A percentile compares a stretch with the other conserved stretches of the same genome.
These are phyloP conservation scores for Gossypium ekmanianum DNA, from an alignment of 345 rosid species.

Conservation along the genomic window DNA sequence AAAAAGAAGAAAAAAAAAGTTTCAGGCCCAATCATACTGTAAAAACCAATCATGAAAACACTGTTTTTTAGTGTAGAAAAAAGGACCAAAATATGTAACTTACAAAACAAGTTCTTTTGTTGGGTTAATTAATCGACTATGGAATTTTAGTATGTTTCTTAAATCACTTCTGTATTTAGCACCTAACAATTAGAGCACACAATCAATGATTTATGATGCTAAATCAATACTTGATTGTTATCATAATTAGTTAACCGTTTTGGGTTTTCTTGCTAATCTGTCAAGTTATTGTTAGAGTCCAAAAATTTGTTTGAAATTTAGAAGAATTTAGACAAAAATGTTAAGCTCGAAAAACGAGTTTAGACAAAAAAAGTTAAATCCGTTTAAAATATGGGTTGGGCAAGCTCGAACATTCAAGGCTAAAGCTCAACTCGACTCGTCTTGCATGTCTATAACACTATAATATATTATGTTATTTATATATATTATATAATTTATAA, in stretches of 20 bases:
- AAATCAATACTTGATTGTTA: not conserved
- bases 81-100: slow-evolving; percentile 3
- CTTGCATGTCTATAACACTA: too few species aligned
- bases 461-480: too few species aligned
- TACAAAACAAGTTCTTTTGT: slow-evolving; percentile 13
- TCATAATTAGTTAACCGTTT: not conserved
- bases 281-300: too few species aligned
- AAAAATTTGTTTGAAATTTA: too few species aligned
- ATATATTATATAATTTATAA: too few species aligned
- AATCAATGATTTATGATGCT: not conserved
- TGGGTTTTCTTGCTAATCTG: too few species aligned
- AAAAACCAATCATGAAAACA: not conserved
- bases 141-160: not conserved
- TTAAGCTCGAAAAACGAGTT: too few species aligned
- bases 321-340: too few species aligned
- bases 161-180: not conserved
- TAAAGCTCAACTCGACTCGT: too few species aligned
- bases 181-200: too few species aligned
- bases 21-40: not conserved
- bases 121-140: slow-evolving; percentile 1
- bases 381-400: too few species aligned
- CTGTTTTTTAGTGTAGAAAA: not conserved
- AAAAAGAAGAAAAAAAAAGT: not conserved
- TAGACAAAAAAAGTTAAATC: too few species aligned
- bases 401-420: accelerated